Base-by-base conservation (phyloP, 169 alveolate genomes). In the Hepatocystis sp. region DNA sequence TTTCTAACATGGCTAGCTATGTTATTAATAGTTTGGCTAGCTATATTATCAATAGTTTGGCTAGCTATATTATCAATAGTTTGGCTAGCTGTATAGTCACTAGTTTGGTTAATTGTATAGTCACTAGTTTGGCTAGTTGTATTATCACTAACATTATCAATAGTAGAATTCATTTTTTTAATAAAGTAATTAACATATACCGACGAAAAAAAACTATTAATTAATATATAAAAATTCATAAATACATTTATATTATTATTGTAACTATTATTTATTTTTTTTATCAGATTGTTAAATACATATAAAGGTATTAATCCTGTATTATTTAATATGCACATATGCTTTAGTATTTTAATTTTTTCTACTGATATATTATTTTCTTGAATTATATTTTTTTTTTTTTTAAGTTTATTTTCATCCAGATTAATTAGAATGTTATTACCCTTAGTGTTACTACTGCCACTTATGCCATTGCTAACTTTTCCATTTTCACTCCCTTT, bases 251-350 rank as follows among this genome's bases (percentile, higher is more conserved):
- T 53, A 25, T 55, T 55, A 21, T 68, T 34, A 42, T 55, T 30
- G 10, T n/a, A n/a, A n/a, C 8, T 10, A 34, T 1, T 53, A 25
- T 68, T 56, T 30, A 68, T 39, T 19, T 17, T 68, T 23, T 68
- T 52, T 15, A 28, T 17, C n/a, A 68, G 42, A 44, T 40, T 1
- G 13, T 55, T 55, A 44, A 36, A 68, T 4, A 68, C 49, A 25
- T 15, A 68, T 17, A 68, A 39, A 23, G 85, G 67, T 55, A 68
- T 55, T 28, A 68, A 23, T 21, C 85, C 85, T 39, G 85, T 39
- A n/a, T 68, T 67, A 47, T 15, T 68, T 34, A 68, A 60, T 34
- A 28, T 32, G 46, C 85, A 68, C 61, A 68, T 36, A 34, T 55
- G 61, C 10, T 71, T 44, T 56, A 71, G 66, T 46, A 71, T 56